These are phyloP conservation scores for Quercus wislizeni DNA, from an alignment of 306 rosid species.

Conservation along the genomic window DNA sequence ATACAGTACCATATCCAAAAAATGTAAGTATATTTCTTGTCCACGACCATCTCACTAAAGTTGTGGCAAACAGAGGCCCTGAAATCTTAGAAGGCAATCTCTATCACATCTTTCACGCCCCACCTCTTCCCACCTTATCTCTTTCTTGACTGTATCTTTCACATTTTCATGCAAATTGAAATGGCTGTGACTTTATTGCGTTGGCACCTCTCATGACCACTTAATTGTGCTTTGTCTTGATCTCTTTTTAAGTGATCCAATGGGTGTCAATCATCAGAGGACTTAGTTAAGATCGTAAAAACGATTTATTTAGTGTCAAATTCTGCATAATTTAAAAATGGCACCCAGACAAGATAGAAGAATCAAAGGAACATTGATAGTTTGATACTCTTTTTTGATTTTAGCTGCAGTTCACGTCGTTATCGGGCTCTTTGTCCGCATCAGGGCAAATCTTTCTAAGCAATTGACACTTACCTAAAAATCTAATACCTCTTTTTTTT, in stretches of 20 bases:
- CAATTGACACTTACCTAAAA: neutral
- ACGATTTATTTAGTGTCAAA: neutral
- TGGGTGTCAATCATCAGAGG: no score
- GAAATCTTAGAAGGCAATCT: conserved; percentile 37
- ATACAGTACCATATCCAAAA: conserved; percentile 5
- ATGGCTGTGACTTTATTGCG: neutral
- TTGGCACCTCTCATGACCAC: neutral
- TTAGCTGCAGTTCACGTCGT: neutral
- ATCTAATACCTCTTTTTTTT: neutral
- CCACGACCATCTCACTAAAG: conserved; percentile 34
- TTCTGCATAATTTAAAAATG: neutral
- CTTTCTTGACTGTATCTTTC: conserved; percentile 3
- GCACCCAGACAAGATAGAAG: neutral
- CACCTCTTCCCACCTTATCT: conserved; percentile 33
- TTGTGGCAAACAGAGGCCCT: conserved; percentile 43
- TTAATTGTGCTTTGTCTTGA: neutral
- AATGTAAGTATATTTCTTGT: conserved; percentile 20
- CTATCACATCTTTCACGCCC: conserved; percentile 33
- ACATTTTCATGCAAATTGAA: neutral
- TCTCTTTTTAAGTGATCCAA: neutral
- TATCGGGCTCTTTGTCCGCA: neutral
- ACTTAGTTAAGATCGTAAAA: no score
- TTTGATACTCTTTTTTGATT: neutral
- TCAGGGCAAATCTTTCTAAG: neutral
- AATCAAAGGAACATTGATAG: neutral